Conservation (phyloP, 345 rosid species). For the Abelmoschus esculentus region DNA sequence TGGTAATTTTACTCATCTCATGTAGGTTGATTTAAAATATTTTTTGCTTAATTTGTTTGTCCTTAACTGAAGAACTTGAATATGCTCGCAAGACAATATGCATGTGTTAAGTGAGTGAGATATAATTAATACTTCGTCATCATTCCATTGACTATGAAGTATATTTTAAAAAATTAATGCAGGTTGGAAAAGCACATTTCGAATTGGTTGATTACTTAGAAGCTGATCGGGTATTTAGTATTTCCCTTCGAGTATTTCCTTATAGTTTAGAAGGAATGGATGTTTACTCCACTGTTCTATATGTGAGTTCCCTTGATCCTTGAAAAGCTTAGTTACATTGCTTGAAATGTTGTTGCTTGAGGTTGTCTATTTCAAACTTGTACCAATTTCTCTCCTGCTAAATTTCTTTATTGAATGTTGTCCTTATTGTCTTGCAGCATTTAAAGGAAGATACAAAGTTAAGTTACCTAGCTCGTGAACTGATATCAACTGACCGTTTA, state of each 20-base stretch:
- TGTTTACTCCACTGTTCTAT: slow-evolving; percentile 87
- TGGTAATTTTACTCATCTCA: neutral
- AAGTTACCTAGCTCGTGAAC: slow-evolving; percentile 87
- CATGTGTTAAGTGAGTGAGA: neutral
- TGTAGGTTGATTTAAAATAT: neutral
- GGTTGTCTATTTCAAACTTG: neutral
- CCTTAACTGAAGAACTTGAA: neutral
- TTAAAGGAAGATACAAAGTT: slow-evolving; percentile 96
- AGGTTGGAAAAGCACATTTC: slow-evolving; percentile 91
- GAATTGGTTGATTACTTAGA: slow-evolving; percentile 86
- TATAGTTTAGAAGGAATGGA: slow-evolving; percentile 96
- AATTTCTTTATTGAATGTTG: slow-evolving; percentile 6
- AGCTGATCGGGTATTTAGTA: slow-evolving; percentile 72
- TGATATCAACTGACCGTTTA: slow-evolving; percentile 81
- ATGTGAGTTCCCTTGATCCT: slow-evolving; percentile 47
- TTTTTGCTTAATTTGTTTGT: slow-evolving; percentile 2
- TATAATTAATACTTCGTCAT: neutral
- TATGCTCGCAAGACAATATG: neutral
- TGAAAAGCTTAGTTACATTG: neutral
- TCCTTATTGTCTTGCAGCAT: slow-evolving; percentile 47
- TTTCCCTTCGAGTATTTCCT: slow-evolving; percentile 71
- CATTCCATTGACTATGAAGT: neutral
- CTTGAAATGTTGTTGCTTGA: neutral
- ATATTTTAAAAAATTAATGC: slow-evolving; percentile 17
- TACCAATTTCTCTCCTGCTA: neutral